Evolutionary conservation across 441 rosid species (phyloP), one percentile per base, ranked within the genome.

Genomic region (Bruguiera hainesii): DNA sequence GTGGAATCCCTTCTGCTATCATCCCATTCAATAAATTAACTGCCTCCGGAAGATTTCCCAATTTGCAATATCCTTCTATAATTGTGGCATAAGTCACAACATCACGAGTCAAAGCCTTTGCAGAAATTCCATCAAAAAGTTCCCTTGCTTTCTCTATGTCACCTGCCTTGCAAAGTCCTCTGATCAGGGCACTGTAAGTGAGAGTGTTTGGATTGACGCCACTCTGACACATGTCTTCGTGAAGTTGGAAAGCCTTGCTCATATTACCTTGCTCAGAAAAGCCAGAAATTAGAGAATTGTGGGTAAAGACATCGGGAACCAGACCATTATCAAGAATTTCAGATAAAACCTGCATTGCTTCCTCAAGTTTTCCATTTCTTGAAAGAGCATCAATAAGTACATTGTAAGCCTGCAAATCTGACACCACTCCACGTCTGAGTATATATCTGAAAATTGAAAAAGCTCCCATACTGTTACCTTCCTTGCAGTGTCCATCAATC

Each of bases 21-120:
- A 90, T 75, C 35, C 83, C 77, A 79, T 87, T 80, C 73, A 88
- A 83, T 56, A 89, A 58, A 19, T n/a, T 51, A 61, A 79, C 66
- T 58, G 96, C 98, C 80, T 89, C 87, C 26, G 75, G 76, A 49
- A 89, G 61, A 70, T 80, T 83, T 75, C 79, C 84, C 51, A 75
- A 78, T 80, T 93, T 90, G 80, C 97, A 87, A 66, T 84, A 79
- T 25, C 84, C 80, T 67, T 87, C 90, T 59, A 90, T 83, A 11
- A 90, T 71, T 66, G 79, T 75, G 64, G 84, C 68, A 71, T 82
- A 89, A 25, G 96, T 89, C 86, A 87, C 80, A 49, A 67, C 80
- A 75, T 89, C 86, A 59, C 85, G 84, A 73, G 72, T 80, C 65
- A 78, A 66, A 55, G 90, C 91, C 26, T 58, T 71, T 3, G 19